A percentile compares a stretch with the other conserved stretches of the same genome.
Conservation (phyloP, 2,329 filamentous ascomycete genomes). For the Saccharata proteae region DNA sequence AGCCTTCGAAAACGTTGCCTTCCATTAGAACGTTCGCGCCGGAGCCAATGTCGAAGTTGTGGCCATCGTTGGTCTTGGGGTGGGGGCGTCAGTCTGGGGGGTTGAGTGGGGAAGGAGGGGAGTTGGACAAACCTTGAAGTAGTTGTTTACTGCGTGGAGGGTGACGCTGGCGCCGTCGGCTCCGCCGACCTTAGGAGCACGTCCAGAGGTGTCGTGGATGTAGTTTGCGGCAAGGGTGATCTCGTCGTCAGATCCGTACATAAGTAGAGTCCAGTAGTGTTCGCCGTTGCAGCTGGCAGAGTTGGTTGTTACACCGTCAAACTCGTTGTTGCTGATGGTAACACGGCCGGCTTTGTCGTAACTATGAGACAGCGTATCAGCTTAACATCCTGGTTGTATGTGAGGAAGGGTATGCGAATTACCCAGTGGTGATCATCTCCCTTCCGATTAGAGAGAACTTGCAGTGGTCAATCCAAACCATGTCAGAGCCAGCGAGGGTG, state of each 20-base stretch:
- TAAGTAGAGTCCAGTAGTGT: constrained; percentile 32
- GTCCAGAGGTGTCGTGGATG: constrained; percentile 33
- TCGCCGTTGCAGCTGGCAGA: constrained; percentile 33
- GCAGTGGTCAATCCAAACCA: constrained; percentile 26
- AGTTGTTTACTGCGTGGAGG: constrained; percentile 18
- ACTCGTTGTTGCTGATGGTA: constrained; percentile 36
- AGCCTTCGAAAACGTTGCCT: constrained; percentile 34
- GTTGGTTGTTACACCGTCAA: constrained; percentile 32
- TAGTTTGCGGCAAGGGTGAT: constrained; percentile 34
- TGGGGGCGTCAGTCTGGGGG: constrained; percentile 31
- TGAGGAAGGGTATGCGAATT: no score
- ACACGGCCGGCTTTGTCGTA: constrained; percentile 23
- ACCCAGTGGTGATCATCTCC: constrained; percentile 31
- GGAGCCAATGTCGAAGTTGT: constrained; percentile 29
- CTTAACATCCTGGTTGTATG: no score
- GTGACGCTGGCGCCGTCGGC: constrained; percentile 17
- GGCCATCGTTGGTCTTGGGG: constrained; percentile 23
- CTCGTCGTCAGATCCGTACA: constrained; percentile 27
- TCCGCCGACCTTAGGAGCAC: constrained; percentile 32
- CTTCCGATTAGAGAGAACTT: constrained; percentile 33
- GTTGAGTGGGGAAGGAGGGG: no score
- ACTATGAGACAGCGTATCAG: no score
- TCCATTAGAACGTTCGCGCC: constrained; percentile 23
- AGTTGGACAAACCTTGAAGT: constrained; percentile 31
- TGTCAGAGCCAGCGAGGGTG: constrained; percentile 21